Evolutionary conservation across 164 flowering plant genomes (phyloP).

Genomic region (Stephania japonica): DNA sequence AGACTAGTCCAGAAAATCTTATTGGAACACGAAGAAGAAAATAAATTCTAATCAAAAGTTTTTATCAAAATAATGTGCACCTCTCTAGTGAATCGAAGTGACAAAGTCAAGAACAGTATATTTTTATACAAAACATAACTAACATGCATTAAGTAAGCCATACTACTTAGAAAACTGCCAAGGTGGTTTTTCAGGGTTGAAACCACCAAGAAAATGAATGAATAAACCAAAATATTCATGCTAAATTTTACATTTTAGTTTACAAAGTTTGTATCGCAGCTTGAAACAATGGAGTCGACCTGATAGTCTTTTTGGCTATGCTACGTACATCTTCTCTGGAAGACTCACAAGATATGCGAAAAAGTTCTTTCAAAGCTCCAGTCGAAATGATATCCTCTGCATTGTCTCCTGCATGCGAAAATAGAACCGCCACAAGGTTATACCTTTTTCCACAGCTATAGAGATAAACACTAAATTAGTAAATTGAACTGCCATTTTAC

Average conservation of each 20-base stretch:
- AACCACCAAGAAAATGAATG: neutral
- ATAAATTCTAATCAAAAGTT: too few relatives aligned
- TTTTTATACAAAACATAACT: too few relatives aligned
- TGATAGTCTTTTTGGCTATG: conserved; percentile 65
- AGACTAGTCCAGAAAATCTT: too few relatives aligned
- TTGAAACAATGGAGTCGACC: conserved; percentile 29
- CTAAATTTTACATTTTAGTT: neutral
- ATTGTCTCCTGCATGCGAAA: conserved; percentile 76
- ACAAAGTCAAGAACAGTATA: too few relatives aligned
- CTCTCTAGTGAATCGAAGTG: too few relatives aligned
- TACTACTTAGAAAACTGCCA: too few relatives aligned
- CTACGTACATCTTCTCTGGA: conserved; percentile 73
- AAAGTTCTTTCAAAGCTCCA: conserved; percentile 51
- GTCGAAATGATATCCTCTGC: conserved; percentile 43
- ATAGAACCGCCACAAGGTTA: neutral
- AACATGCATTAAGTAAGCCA: too few relatives aligned
- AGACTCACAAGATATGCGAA: conserved; percentile 55
- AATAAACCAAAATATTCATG: neutral
- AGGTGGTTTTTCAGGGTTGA: neutral
- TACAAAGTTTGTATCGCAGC: conserved; percentile 20
- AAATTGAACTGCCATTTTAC: neutral
- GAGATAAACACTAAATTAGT: neutral
- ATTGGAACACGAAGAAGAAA: too few relatives aligned
- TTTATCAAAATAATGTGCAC: too few relatives aligned
- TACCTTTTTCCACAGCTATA: neutral